Evolutionary conservation across 345 rosid genomes (phyloP).

Genomic region (Litchi chinensis): DNA sequence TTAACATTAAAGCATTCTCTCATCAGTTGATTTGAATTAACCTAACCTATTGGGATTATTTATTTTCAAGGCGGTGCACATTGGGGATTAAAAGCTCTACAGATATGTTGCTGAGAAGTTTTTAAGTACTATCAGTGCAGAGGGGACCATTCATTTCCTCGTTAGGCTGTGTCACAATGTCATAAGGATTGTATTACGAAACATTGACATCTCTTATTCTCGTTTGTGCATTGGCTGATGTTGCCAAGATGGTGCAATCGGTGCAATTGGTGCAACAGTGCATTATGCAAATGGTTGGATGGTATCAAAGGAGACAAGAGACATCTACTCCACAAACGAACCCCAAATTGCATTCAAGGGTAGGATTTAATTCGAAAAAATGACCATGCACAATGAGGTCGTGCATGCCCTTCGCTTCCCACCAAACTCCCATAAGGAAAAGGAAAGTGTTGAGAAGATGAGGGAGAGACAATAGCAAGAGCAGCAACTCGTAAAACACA

Average conservation of each 20-base stretch:
- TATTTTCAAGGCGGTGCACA: slow-evolving; percentile 52
- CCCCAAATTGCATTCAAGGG: slow-evolving; percentile 57
- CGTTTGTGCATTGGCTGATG: slow-evolving; percentile 39
- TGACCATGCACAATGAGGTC: slow-evolving; percentile 60
- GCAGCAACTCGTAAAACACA: slow-evolving; percentile 61
- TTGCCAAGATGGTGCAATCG: slow-evolving; percentile 47
- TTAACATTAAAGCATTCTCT: neutral
- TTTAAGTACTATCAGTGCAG: slow-evolving; percentile 42
- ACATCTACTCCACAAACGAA: slow-evolving; percentile 60
- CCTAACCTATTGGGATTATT: neutral
- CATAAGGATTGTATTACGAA: too few relatives aligned
- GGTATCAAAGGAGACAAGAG: slow-evolving; percentile 44
- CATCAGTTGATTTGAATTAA: neutral
- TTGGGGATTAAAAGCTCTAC: slow-evolving; percentile 61
- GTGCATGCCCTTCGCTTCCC: slow-evolving; percentile 60
- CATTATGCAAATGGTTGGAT: slow-evolving; percentile 38
- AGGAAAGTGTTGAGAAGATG: slow-evolving; percentile 56
- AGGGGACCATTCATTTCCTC: slow-evolving; percentile 46
- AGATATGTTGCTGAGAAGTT: slow-evolving; percentile 58
- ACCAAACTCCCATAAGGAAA: slow-evolving; percentile 62
- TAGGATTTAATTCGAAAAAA: slow-evolving; percentile 51
- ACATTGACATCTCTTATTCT: too few relatives aligned
- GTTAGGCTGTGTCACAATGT: slow-evolving; percentile 57
- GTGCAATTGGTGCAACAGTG: slow-evolving; percentile 56
- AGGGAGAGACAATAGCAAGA: slow-evolving; percentile 58